Percentiles rank a stretch among this genome's conserved stretches.
These are phyloP conservation scores for Fragaria ananassa DNA, from an alignment of 306 rosid genomes.

Conservation along the genomic window DNA sequence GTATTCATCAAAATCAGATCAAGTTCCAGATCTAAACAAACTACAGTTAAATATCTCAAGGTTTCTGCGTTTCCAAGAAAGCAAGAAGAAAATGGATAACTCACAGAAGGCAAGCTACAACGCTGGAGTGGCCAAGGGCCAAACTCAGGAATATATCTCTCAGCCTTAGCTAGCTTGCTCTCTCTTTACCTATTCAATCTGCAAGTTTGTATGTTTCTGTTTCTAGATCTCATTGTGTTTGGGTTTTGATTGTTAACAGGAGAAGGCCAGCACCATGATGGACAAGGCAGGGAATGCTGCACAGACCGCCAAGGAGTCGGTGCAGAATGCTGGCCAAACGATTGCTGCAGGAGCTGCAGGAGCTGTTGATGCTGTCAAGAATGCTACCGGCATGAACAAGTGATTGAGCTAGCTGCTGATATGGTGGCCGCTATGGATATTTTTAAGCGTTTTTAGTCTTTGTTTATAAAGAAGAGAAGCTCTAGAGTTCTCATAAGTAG, in stretches of 20 bases:
- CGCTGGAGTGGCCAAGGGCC: constrained; percentile 64
- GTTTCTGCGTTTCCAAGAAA: neutral
- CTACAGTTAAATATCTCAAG: neutral
- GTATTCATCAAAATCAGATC: neutral
- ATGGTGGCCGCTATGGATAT: neutral
- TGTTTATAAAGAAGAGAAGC: neutral
- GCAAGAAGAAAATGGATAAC: constrained; percentile 21
- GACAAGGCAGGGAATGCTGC: constrained; percentile 50
- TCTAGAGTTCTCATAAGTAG: neutral
- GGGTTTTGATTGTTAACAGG: constrained; percentile 29
- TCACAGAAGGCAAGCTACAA: constrained; percentile 37
- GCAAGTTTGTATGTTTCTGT: neutral
- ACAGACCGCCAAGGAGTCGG: constrained; percentile 48
- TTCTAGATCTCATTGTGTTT: neutral
- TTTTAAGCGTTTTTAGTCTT: neutral
- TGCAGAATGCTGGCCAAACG: constrained; percentile 45
- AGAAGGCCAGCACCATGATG: constrained; percentile 46
- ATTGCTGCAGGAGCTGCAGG: constrained; percentile 48
- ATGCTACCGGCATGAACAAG: constrained; percentile 60
- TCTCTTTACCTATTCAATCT: neutral
- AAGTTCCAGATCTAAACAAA: neutral
- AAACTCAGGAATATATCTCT: constrained; percentile 38
- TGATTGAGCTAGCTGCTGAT: constrained; percentile 11
- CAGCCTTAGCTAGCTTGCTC: too few species aligned
- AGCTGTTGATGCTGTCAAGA: constrained; percentile 57